phyloP scores from a whole-genome alignment of 192 early-diverging fungal species.

The Coemansia sp. region DNA sequence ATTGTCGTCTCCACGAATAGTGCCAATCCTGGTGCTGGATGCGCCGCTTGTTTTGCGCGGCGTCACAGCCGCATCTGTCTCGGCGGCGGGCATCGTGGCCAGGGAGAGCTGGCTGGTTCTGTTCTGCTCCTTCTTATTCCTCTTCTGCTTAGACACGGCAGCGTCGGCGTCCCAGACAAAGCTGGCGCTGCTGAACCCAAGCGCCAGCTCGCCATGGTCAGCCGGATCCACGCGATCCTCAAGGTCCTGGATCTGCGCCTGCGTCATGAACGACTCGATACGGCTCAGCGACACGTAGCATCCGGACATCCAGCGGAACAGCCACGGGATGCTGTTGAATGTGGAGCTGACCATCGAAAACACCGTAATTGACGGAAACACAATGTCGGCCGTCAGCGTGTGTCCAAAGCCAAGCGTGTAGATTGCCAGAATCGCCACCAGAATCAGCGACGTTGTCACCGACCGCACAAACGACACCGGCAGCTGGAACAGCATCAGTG shows the following conservation, averaged over 20 bases:
- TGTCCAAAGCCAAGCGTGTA: slow-evolving; percentile 60
- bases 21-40: neutral
- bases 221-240: slow-evolving; percentile 31
- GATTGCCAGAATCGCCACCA: slow-evolving; percentile 62
- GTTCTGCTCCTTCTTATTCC: neutral
- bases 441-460: slow-evolving; percentile 59
- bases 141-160: neutral
- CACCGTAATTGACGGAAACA: slow-evolving; percentile 72
- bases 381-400: slow-evolving; percentile 63
- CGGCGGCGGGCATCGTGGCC: neutral
- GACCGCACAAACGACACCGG: slow-evolving; percentile 56
- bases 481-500: slow-evolving; percentile 59
- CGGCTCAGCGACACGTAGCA: slow-evolving; percentile 68
- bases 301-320: slow-evolving; percentile 61
- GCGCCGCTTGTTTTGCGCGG: neutral
- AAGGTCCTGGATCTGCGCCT: slow-evolving; percentile 66
- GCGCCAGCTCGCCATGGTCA: slow-evolving; percentile 3
- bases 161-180: slow-evolving; percentile 35
- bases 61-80: neutral
- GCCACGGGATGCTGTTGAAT: slow-evolving; percentile 62
- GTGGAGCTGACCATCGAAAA: slow-evolving; percentile 70
- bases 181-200: slow-evolving; percentile 49
- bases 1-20: neutral
- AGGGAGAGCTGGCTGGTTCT: neutral
- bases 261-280: slow-evolving; percentile 73